Base-by-base conservation (phyloP, 2,329 filamentous ascomycete genomes). In the Fusarium brevicatenulatum region DNA sequence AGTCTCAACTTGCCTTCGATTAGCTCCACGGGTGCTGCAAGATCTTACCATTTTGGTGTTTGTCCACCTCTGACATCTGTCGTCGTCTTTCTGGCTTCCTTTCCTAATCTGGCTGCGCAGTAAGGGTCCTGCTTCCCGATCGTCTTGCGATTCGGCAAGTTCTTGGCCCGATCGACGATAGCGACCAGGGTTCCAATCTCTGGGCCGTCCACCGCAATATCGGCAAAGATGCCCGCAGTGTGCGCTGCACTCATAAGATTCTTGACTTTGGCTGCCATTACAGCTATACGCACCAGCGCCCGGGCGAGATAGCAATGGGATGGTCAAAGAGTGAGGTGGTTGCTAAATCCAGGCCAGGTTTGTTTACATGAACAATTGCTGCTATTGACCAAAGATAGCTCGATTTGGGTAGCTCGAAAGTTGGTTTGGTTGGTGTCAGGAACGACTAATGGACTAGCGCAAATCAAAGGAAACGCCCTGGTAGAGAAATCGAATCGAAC, bases 101-200 rank as follows among this genome's bases (percentile, higher is more conserved):
- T 99, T 39, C 95, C 96, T 50, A 99, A 85, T 60, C 96, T 89
- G 37, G 95, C 95, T 42, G 96, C 96, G 83, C 95, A 98, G 83
- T 98, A 99, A 1, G 96, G 95, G 81, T 98, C 95, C 85, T 99
- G 96, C 84, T 99, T 99, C 63, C 96, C 96, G 86, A 99, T 98
- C 10, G 95, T 96, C 86, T 97, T 97, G 76, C 95, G 87, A 84
- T 99, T 99, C 56, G 96, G 96, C 76, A 99, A 85, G 81, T 99
- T 99, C 89, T 97, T 98, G 58, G 95, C 96, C 76, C 95, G 90
- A 84, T 99, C 96, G 78, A 98, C 90, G 78, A 99, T 92, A 64
- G 95, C 89, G 52, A 99, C 94, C 76, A 99, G 86, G 4, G 95
- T 98, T 75, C 96, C 96, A 78, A 99, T 98, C 68, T 93, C 88